Base-by-base conservation (phyloP, 805 yeast genomes). In the Candida maris region DNA sequence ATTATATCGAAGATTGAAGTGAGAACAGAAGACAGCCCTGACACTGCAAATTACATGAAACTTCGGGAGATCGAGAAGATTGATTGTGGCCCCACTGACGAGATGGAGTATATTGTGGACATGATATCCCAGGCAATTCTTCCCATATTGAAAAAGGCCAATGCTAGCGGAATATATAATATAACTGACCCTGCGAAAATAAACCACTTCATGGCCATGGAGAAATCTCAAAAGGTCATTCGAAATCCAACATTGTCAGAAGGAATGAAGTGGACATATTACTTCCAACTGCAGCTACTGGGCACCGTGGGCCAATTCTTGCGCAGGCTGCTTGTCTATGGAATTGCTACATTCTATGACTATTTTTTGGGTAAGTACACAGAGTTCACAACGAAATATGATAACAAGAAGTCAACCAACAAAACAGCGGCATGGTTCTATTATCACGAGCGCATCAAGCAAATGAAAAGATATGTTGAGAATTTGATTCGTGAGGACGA, bases 1-100 rank as follows among this genome's bases (percentile, higher is more conserved):
- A 61, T 62, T 19, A 84, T 93, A 1, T 81, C 96, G 0, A 71
- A 71, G 37, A 79, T 88, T 28, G 97, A 91, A 56, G 77, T 89
- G 15, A 67, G 97, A 41, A 84, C 96, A 0, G 97, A 93, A 53
- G 74, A 75, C 24, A 81, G 93, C 46, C 68, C 77, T 13, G 97
- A 94, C 56, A 81, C 87, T 7, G 64, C 67, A n/a, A 79, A 73
- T 52, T 87, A 89, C 51, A 81, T 91, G 71, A 88, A 85, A 49
- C 59, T 65, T 12, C 82, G 84, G 38, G 71, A 68, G 13, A 69
- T 82, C 5, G 81, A 74, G 19, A 72, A 81, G 51, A 61, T 83
- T 5, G 70, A 71, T 2, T 79, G 85, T 10, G 73, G 65, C 1
- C 57, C 68, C 8, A 70, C 75, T 1, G 57, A 61, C 1, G 85